These are phyloP conservation scores for Triglochin maritima DNA, from an alignment of 106 monocot species.

Conservation along the genomic window DNA sequence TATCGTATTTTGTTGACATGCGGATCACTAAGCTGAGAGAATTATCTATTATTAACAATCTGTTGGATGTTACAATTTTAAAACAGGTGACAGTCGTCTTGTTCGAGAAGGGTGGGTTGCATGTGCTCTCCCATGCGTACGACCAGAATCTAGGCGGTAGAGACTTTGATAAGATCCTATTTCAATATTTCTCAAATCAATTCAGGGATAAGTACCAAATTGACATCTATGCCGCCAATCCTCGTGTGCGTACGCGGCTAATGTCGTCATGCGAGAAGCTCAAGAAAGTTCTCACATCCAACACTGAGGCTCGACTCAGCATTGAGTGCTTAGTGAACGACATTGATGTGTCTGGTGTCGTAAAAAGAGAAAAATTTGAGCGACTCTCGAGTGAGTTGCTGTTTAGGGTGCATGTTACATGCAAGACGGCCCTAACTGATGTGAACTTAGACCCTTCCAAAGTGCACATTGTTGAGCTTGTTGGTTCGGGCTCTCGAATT, in stretches of 20 bases:
- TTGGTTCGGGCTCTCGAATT: constrained; percentile 82
- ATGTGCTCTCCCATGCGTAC: constrained; percentile 50
- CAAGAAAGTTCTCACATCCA: constrained; percentile 84
- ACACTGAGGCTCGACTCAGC: constrained; percentile 50
- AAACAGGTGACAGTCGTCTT: constrained; percentile 19
- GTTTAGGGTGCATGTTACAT: constrained; percentile 45
- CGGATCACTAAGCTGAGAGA: no score
- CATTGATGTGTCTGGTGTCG: constrained; percentile 76
- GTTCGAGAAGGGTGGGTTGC: constrained; percentile 41
- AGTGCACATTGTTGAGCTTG: constrained; percentile 62
- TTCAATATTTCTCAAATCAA: constrained; percentile 41
- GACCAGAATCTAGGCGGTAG: constrained; percentile 63
- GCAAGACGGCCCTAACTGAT: constrained; percentile 44
- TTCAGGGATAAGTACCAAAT: constrained; percentile 59
- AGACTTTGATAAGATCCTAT: constrained; percentile 80
- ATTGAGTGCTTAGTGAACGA: constrained; percentile 95
- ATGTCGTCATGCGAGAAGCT: constrained; percentile 70
- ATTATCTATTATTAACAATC: no score
- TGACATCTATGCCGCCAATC: constrained; percentile 44
- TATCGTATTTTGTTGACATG: no score
- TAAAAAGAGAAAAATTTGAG: constrained; percentile 85
- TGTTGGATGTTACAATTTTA: no score
- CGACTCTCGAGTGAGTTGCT: constrained; percentile 40
- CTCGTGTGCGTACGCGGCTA: constrained; percentile 43
- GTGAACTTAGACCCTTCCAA: constrained; percentile 26